Base-by-base conservation (phyloP, 2,329 filamentous ascomycete species). In the Sarocladiaceae sp. region DNA sequence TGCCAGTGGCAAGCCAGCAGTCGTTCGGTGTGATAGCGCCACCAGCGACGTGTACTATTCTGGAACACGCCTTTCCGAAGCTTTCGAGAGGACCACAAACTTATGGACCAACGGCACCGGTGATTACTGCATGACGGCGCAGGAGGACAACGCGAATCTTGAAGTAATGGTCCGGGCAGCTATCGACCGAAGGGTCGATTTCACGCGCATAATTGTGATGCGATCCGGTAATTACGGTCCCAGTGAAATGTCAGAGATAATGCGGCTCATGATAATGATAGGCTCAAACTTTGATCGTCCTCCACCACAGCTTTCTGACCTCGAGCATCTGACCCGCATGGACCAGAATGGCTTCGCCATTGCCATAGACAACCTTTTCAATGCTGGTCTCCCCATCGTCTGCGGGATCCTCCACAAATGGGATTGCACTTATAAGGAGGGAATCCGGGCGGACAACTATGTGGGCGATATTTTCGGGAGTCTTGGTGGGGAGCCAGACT, bases 41-140 rank as follows among this genome's bases (percentile, higher is more conserved):
- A 87, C 84, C 1, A 82, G 78, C 33, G 83, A 88, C 55, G 82
- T 85, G 13, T 88, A 86, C 64, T 88, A 74, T 62, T 78, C 74
- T 2, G 84, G 84, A 6, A 66, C 60, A 0, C 57, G 78, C 16
- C 72, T 88, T 3, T 70, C 75, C 9, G 70, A 77, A 35, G 74
- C 77, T 0, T 87, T 88, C 55, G 80, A 78, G 52, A 80, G 82
- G 50, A 82, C 76, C 16, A 82, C 80, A 3, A 62, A 52, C 0
- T 54, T 83, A 1, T 76, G 80, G 64, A 88, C 83, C 2, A 86
- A 86, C 54, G 82, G 82, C 3, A 77, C 73, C 0, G 82, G 79
- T 1, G 60, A 70, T 5, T 87, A 87, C 63, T 87, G 83, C 65
- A 78, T 82, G 62, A 83, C 75, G 2, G 82, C 82, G 0, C 83